Evolutionary conservation across 306 rosid genomes (phyloP).

Genomic region (Casuarina equisetifolia): DNA sequence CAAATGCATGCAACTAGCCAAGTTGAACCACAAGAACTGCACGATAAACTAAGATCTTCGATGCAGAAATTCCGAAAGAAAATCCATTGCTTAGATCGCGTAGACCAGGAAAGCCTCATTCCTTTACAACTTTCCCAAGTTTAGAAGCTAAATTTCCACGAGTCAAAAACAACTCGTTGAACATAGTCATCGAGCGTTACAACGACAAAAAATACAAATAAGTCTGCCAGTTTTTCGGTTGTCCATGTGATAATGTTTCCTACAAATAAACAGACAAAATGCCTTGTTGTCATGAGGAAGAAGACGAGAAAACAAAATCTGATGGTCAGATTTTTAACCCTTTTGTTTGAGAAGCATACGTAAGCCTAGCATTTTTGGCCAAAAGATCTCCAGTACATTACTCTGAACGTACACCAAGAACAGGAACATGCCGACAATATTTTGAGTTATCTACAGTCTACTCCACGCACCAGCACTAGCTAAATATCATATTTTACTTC

Average conservation of each 20-base stretch:
- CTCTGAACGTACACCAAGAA: background rate
- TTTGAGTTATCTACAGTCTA: background rate
- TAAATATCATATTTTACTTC: background rate
- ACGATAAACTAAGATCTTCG: conserved; percentile 1
- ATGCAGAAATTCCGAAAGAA: conserved; percentile 4
- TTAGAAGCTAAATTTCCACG: conserved; percentile 23
- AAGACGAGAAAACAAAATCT: conserved; percentile 20
- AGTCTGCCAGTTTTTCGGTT: conserved; percentile 7
- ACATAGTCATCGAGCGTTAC: background rate
- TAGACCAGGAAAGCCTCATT: background rate
- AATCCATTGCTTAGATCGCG: conserved; percentile 23
- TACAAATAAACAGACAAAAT: conserved; percentile 6
- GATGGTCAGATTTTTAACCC: conserved; percentile 25
- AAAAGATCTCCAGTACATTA: conserved; percentile 20
- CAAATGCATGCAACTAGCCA: background rate
- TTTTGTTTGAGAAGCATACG: conserved; percentile 24
- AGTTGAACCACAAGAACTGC: background rate
- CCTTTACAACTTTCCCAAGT: conserved; percentile 17
- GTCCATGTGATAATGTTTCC: conserved; percentile 4
- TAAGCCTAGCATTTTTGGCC: conserved; percentile 12
- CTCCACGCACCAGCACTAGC: background rate
- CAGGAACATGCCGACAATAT: conserved; percentile 7
- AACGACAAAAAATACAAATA: background rate
- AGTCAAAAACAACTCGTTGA: background rate
- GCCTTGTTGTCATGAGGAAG: conserved; percentile 13